Conservation (phyloP, 2,329 filamentous ascomycete species). For the Dothistroma pini region DNA sequence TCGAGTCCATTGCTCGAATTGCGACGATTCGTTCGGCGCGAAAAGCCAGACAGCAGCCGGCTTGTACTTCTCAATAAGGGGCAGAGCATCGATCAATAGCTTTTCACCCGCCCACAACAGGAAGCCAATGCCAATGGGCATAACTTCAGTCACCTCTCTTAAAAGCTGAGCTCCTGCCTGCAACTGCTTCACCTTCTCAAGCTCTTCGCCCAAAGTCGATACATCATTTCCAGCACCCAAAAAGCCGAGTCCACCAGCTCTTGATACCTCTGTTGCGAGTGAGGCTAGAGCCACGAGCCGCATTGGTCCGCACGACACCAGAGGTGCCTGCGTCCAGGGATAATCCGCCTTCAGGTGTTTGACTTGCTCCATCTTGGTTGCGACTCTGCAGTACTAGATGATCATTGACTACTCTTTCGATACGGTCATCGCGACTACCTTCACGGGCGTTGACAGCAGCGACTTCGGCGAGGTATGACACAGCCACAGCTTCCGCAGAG, state of each 20-base stretch:
- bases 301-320: slow-evolving; percentile 67
- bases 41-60: slow-evolving; percentile 66
- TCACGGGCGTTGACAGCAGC: neutral
- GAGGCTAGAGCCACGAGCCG: slow-evolving; percentile 55
- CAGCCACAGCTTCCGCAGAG: neutral
- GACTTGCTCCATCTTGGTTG: slow-evolving; percentile 21
- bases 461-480: slow-evolving; percentile 12
- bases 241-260: slow-evolving; percentile 50
- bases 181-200: slow-evolving; percentile 29
- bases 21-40: slow-evolving; percentile 50
- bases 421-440: neutral
- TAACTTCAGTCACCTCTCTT: slow-evolving; percentile 22
- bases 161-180: slow-evolving; percentile 24
- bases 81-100: slow-evolving; percentile 44
- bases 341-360: slow-evolving; percentile 41
- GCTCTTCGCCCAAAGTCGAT: slow-evolving; percentile 32
- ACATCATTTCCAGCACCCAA: slow-evolving; percentile 44
- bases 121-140: slow-evolving; percentile 61
- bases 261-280: slow-evolving; percentile 59
- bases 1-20: slow-evolving; percentile 33
- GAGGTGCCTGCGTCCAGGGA: slow-evolving; percentile 56
- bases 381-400: neutral
- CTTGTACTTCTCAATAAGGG: slow-evolving; percentile 46
- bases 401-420: too few relatives aligned
- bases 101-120: slow-evolving; percentile 50